These are phyloP conservation scores for Pseudopediastrum boryanum DNA, from an alignment of 139 green algal species.

Conservation along the genomic window DNA sequence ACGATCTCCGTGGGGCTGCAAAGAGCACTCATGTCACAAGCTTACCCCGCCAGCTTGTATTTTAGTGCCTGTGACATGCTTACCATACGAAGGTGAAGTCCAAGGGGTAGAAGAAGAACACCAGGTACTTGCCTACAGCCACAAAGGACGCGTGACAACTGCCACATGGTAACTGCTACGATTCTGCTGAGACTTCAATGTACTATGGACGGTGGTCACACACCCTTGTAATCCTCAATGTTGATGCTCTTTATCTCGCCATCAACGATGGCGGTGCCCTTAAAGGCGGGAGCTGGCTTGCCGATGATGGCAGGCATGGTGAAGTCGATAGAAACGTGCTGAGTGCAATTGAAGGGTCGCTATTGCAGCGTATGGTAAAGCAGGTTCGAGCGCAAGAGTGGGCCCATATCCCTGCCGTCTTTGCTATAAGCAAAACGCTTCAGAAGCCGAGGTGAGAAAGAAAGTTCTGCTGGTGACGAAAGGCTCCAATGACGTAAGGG, in stretches of 20 bases:
- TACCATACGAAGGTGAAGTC: slow-evolving; percentile 65
- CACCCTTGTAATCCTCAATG: slow-evolving; percentile 74
- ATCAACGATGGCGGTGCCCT: slow-evolving; percentile 63
- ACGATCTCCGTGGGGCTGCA: slow-evolving; percentile 94
- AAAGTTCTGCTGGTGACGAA: no score
- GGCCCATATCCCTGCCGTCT: no score
- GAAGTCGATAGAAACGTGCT: background rate
- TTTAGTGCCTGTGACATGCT: background rate
- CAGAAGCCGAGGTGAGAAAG: no score
- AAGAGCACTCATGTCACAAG: background rate
- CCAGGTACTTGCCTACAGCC: slow-evolving; percentile 90
- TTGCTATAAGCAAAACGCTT: no score
- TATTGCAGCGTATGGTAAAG: no score
- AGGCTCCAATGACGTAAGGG: no score
- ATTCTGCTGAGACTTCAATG: background rate
- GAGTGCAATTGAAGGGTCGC: background rate
- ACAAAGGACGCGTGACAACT: background rate
- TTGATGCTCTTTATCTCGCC: slow-evolving; percentile 69
- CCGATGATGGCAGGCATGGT: slow-evolving; percentile 53
- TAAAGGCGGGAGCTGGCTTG: slow-evolving; percentile 47
- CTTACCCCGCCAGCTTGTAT: background rate
- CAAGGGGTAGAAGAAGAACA: slow-evolving; percentile 97
- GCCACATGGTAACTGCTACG: background rate
- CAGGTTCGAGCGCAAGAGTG: no score
- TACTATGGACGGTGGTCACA: background rate